These are phyloP conservation scores for Vitis hybrid DNA, from an alignment of 177 flowering plant species.

Conservation along the genomic window DNA sequence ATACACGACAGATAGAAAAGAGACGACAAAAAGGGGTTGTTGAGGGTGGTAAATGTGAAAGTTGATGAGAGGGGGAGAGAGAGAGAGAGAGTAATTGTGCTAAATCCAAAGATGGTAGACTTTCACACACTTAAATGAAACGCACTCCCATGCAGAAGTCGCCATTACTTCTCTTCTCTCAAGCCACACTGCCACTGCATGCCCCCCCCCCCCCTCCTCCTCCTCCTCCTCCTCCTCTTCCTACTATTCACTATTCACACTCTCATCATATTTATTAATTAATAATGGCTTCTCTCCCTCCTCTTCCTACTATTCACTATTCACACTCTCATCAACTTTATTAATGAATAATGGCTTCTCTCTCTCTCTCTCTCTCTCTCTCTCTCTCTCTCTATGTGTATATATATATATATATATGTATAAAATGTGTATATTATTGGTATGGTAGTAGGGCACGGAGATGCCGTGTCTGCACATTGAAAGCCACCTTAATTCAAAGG, in stretches of 20 bases:
- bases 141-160: slow-evolving; percentile 14
- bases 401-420: neutral
- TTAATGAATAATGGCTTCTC: slow-evolving; percentile 1
- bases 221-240: too few species aligned
- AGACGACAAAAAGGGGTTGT: slow-evolving; percentile 16
- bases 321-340: too few species aligned
- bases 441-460: slow-evolving; percentile 33
- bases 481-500: slow-evolving; percentile 18
- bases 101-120: slow-evolving; percentile 11
- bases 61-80: slow-evolving; percentile 23
- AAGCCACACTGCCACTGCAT: slow-evolving; percentile 1
- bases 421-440: neutral
- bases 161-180: slow-evolving; percentile 16
- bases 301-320: too few species aligned
- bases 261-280: too few species aligned
- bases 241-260: too few species aligned
- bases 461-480: slow-evolving; percentile 50
- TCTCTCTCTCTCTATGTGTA: neutral
- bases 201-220: too few species aligned
- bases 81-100: slow-evolving; percentile 9
- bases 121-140: slow-evolving; percentile 10
- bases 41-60: slow-evolving; percentile 33
- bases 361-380: neutral
- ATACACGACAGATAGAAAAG: neutral
- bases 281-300: too few species aligned